Conservation (phyloP, 257 asterid genomes). For the Primulina eburnea region DNA sequence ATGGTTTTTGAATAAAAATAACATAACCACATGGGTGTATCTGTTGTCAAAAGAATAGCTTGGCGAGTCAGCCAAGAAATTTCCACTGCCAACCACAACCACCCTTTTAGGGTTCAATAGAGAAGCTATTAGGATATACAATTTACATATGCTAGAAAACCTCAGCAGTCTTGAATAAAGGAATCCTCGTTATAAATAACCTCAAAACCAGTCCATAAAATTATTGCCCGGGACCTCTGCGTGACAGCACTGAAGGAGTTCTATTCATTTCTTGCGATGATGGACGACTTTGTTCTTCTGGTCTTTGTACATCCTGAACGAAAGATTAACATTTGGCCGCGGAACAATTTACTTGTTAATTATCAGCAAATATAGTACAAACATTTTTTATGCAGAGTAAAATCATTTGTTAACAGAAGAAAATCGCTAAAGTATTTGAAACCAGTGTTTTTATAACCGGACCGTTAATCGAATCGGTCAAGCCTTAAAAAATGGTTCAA, state of each 20-base stretch:
- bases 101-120: conserved; percentile 36
- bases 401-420: background rate
- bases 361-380: background rate
- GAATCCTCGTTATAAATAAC: conserved; percentile 32
- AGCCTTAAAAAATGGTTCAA: too few relatives aligned
- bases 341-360: background rate
- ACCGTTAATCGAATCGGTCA: too few relatives aligned
- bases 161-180: conserved; percentile 28
- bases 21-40: conserved; percentile 52
- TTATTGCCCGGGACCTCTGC: conserved; percentile 62
- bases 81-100: conserved; percentile 36
- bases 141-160: conserved; percentile 51
- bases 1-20: conserved; percentile 59
- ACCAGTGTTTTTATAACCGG: too few relatives aligned
- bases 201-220: conserved; percentile 22
- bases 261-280: conserved; percentile 43
- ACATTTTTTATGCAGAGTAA: background rate
- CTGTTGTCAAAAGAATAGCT: conserved; percentile 40
- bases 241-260: conserved; percentile 66
- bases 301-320: conserved; percentile 67
- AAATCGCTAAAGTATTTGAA: background rate
- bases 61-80: conserved; percentile 31
- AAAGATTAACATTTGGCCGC: background rate
- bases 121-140: conserved; percentile 67
- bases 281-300: conserved; percentile 50